Base-by-base conservation (phyloP, 2,329 filamentous ascomycete genomes). In the Aureobasidium mangrovei region DNA sequence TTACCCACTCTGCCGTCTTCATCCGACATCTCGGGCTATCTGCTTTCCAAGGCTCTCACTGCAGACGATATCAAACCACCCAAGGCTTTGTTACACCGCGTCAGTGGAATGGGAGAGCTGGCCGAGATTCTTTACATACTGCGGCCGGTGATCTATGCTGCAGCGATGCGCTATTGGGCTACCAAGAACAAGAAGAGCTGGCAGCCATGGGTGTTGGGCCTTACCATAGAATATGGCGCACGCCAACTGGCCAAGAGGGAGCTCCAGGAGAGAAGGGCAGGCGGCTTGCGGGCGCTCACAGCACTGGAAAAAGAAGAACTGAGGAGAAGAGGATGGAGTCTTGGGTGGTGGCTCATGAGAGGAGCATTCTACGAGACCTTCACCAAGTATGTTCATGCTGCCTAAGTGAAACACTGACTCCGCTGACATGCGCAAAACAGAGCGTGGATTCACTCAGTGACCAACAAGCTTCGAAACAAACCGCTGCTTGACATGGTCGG, bases 21-120 rank as follows among this genome's bases (percentile, higher is more conserved):
- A 1, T 80, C 84, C 51, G 88, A 95, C 62, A 91, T 96, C 56
- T 88, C 88, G 48, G 82, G 81, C 42, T 98, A 95, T 69, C 80
- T 98, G 4, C 81, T 95, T 27, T 85, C 86, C 33, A 91, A 94
- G 60, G 91, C 97, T 9, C 78, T 98, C 44, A 95, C 89, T 0
- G 89, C 93, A 7, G 93, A 98, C 71, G 93, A 97, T 67, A 93
- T 98, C 74, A 96, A 95, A 69, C 88, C 91, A 0, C 88, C 93
- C 0, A 85, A 86, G 35, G 84, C 86, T 53, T 79, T 98, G 5
- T 77, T 97, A n/a, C 91, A 94, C 66, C 83, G 83, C 35, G 79
- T 78, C 2, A 76, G 76, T 31, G 77, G 93, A 1, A 84, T 86
- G 58, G 90, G 90, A 1, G 88, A 91, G 61, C 73, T 88, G 0